These are phyloP conservation scores for Aspergillus floridensis DNA, from an alignment of 2,329 filamentous ascomycete species.

Conservation along the genomic window DNA sequence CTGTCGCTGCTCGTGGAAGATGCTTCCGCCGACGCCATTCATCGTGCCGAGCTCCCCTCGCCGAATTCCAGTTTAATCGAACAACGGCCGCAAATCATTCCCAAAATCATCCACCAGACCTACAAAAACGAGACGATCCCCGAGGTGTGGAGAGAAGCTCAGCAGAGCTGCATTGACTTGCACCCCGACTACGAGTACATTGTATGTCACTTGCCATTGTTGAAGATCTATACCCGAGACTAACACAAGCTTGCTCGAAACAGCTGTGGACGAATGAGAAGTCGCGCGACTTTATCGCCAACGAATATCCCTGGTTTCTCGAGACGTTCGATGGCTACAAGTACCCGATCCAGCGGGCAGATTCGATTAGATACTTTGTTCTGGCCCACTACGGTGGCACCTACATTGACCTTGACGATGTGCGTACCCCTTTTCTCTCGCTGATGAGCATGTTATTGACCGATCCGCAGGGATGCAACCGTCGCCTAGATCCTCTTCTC, in stretches of 20 bases:
- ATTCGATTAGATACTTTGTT: constrained; percentile 77
- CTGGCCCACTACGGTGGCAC: constrained; percentile 74
- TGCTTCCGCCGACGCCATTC: constrained; percentile 65
- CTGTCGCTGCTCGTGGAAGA: constrained; percentile 68
- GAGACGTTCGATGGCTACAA: constrained; percentile 71
- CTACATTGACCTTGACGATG: constrained; percentile 76
- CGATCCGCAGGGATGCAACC: constrained; percentile 60
- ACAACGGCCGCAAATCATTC: constrained; percentile 61
- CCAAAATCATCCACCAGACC: constrained; percentile 76
- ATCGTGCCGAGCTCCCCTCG: constrained; percentile 63
- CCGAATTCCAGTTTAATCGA: constrained; percentile 61
- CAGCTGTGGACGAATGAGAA: constrained; percentile 74
- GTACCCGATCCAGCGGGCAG: constrained; percentile 73
- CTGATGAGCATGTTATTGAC: constrained; percentile 11
- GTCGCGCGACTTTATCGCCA: constrained; percentile 67
- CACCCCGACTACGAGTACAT: constrained; percentile 74
- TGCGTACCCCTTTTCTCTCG: constrained; percentile 31
- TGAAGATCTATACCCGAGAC: background rate
- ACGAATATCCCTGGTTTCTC: constrained; percentile 75
- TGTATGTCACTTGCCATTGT: constrained; percentile 43
- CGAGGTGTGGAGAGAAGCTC: constrained; percentile 62
- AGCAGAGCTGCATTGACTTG: constrained; percentile 64
- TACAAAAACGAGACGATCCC: constrained; percentile 71
- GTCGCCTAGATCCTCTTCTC: constrained; percentile 65
- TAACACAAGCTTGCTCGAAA: constrained; percentile 16